Conservation (phyloP, 83 land plant genomes). For the Larix sibirica region DNA sequence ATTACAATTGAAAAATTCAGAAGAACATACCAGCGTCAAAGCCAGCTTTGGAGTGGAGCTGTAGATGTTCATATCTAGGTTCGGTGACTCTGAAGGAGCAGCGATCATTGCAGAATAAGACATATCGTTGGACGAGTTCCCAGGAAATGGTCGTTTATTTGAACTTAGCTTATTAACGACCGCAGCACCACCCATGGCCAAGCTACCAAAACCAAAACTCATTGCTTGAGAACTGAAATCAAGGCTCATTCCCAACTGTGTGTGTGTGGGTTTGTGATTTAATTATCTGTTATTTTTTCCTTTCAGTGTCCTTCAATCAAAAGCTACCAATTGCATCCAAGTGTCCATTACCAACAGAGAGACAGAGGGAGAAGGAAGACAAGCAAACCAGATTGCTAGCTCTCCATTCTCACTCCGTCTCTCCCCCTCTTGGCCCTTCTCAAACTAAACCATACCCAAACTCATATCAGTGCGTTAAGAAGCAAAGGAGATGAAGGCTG, state of each 20-base stretch:
- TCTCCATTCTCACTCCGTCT: constrained; percentile 15
- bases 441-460: background rate
- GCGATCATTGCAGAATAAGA: background rate
- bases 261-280: too few species aligned
- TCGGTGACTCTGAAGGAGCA: background rate
- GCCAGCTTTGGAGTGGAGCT: constrained; percentile 2
- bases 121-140: background rate
- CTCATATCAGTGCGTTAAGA: background rate
- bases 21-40: constrained; percentile 6
- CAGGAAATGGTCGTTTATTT: background rate
- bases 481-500: background rate
- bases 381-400: background rate
- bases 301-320: too few species aligned
- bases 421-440: background rate
- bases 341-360: background rate
- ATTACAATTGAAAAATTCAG: background rate
- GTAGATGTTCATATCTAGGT: background rate
- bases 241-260: background rate
- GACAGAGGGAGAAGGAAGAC: constrained; percentile 13
- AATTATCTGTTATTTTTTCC: too few species aligned
- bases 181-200: too few species aligned
- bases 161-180: background rate
- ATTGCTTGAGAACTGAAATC: background rate
- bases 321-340: too few species aligned
- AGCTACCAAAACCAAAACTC: constrained; percentile 8